Base-by-base conservation (phyloP, 2,329 filamentous ascomycete species). In the Plectosphaerella sp. region DNA sequence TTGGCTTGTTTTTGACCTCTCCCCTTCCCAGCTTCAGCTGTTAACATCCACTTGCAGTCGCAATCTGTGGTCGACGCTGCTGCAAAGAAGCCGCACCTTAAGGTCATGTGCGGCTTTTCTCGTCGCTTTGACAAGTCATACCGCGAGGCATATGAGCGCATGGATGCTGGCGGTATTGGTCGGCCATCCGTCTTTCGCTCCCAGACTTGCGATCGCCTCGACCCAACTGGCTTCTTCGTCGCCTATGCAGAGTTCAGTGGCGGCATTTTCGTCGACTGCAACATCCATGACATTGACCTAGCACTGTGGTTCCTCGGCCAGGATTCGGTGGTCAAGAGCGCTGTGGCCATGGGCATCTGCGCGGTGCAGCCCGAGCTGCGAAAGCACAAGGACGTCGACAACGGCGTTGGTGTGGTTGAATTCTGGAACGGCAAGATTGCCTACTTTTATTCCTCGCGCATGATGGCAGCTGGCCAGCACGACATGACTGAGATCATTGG, bases 231-330 rank as follows among this genome's bases (percentile, higher is more conserved):
- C 45, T 88, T 87, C 74, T 88, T 87, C 64, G 83, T 88, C 51
- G 73, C 77, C 20, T 88, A 88, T 66, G 82, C 85, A 12, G 72
- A 83, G 59, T 84, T 80, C 67, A 79, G 73, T 2, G 85, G 86
- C 35, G 84, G 84, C 20, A 86, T 88, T 63, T 88, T 88, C 59
- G 85, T 88, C 52, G 86, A 88, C 71, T 86, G 82, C 69, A 82
- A 80, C 49, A 82, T 88, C 61, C 86, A 88, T 70, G 86, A 88
- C 59, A 88, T 88, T 33, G 54, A 42, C 53, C 61, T 68, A 28
- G 60, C 66, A 0, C 54, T 68, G 28, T 68, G 66, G 66, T 67
- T 64, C 58, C 64, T 68, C 37, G 63, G 62, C 42, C 60, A 67
- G 36, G 62, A 68, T 49, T 61, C 58, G 2, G 58, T 65, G 5